Base-by-base conservation (phyloP, 2,329 filamentous ascomycete species). In the Aspergillus sp. region DNA sequence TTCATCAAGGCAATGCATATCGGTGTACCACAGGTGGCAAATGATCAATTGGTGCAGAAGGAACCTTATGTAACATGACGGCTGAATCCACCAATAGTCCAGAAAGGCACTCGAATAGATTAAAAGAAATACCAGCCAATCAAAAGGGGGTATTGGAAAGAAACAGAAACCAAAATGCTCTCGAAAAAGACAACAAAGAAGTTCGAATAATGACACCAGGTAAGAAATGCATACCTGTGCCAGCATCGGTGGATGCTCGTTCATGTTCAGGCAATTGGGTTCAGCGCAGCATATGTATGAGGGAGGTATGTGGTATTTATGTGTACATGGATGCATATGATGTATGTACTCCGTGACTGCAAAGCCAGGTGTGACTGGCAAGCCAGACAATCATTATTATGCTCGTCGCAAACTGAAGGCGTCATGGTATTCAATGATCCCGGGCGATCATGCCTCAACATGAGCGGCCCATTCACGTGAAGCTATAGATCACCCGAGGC, bases 111-210 rank as follows among this genome's bases (percentile, higher is more conserved):
- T 45, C 25, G 25, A 41, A 21, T 47, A 41, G 12, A 45, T 45
- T 47, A 55, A 36, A 55, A 43, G 10, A 53, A 60, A 60, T 61
- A 59, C 59, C 53, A 60, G 49, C 59, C 59, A 63, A 53, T 60
- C 51, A 36, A 56, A 59, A 55, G 56, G 64, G 32, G 64, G 64
- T 65, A 65, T 65, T 64, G 60, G 45, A 55, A 56, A 36, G 32
- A 36, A 55, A 23, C 19, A 58, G 25, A 48, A 54, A 61, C n/a
- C 15, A 58, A 58, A 30, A 39, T 59, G 21, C 38, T 41, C 43
- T 19, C n/a, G 13, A 59, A 15, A 30, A 55, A 15, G 6, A 30
- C 19, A n/a, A 60, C 5, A 45, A 28, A 25, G 28, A 30, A 45
- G 9, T 38, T 50, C n/a, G 15, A 50, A 30, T 50, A 32, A 50